These are phyloP conservation scores for Omphalotus guepiniiformis DNA, from an alignment of 768 basidiomycete genomes.

Conservation along the genomic window DNA sequence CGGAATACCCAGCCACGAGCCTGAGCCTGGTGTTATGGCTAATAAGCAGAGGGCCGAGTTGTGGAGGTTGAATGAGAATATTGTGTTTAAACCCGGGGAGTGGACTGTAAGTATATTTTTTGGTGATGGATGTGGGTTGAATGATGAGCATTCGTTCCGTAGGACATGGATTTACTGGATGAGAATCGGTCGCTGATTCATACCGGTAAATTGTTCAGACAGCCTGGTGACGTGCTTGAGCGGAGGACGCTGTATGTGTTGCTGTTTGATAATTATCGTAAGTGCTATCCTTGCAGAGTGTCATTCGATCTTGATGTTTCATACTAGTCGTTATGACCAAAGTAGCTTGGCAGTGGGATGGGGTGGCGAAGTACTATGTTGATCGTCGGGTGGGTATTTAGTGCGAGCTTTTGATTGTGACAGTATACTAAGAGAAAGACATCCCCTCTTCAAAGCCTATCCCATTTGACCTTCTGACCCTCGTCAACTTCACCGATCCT, in stretches of 20 bases:
- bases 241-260: constrained; percentile 90
- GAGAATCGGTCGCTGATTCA: constrained; percentile 81
- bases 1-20: too few relatives aligned
- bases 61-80: constrained; percentile 77
- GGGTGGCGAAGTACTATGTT: constrained; percentile 70
- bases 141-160: too few relatives aligned
- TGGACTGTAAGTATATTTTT: too few relatives aligned
- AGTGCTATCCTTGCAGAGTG: constrained; percentile 24
- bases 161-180: constrained; percentile 92
- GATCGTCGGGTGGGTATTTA: constrained; percentile 66
- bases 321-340: constrained; percentile 5
- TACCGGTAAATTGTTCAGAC: constrained; percentile 75
- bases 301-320: constrained; percentile 13
- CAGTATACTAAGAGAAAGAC: neutral
- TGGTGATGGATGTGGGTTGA: too few relatives aligned
- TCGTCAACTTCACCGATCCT: constrained; percentile 78
- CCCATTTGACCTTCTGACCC: constrained; percentile 83
- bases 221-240: constrained; percentile 83
- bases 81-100: constrained; percentile 79
- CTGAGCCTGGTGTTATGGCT: constrained; percentile 79
- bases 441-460: constrained; percentile 60
- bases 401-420: neutral
- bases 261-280: constrained; percentile 93
- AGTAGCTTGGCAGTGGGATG: constrained; percentile 67
- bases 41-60: constrained; percentile 88